phyloP scores from a whole-genome alignment of 1,284 basidiomycete species.

The Calocybe gambosa region DNA sequence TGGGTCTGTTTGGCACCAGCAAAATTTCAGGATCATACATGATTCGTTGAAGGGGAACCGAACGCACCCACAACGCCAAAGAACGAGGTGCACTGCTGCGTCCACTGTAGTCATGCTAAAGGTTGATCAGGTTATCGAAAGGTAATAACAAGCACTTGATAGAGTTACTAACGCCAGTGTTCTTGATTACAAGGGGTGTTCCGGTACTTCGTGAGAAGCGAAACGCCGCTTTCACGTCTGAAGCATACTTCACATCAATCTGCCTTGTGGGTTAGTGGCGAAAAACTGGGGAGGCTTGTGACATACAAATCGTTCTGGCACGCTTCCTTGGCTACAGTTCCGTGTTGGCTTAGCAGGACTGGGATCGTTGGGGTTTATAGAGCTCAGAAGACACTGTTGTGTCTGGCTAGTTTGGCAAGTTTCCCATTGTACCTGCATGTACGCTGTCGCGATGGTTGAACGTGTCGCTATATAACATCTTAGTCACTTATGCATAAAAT shows the following conservation, averaged over 20 bases:
- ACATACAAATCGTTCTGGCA: conserved; percentile 35
- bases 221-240: background rate
- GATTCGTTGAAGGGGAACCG: background rate
- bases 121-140: background rate
- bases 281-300: no score
- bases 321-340: conserved; percentile 32
- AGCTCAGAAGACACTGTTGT: conserved; percentile 31
- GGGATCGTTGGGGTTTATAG: conserved; percentile 20
- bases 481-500: background rate
- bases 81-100: conserved; percentile 37
- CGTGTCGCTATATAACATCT: conserved; percentile 17
- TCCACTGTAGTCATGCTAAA: conserved; percentile 42
- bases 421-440: conserved; percentile 35
- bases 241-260: background rate
- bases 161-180: conserved; percentile 40
- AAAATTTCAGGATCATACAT: background rate
- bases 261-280: no score
- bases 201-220: background rate
- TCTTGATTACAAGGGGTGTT: conserved; percentile 20
- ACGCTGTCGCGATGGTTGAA: conserved; percentile 20
- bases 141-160: background rate
- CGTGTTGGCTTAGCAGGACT: conserved; percentile 21
- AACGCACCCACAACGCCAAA: conserved; percentile 36
- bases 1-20: conserved; percentile 29
- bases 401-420: conserved; percentile 30